A percentile compares a stretch with the other conserved stretches of the same genome.
Conservation (phyloP, 106 monocot species). For the Iris macrosiphon region DNA sequence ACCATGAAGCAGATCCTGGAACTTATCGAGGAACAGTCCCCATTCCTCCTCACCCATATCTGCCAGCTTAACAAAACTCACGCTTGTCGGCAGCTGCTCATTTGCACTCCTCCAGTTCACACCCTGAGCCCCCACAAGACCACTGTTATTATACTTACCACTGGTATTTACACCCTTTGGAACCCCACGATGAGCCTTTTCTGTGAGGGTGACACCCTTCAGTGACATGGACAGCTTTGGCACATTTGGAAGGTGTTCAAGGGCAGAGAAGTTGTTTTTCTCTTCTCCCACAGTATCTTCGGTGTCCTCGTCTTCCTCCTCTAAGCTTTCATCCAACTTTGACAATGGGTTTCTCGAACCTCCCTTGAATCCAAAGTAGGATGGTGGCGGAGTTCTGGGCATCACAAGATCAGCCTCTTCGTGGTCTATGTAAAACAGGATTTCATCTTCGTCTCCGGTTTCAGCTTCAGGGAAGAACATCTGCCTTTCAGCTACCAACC, state of each 20-base stretch:
- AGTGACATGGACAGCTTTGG: constrained; percentile 15
- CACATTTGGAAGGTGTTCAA: neutral
- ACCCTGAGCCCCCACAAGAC: neutral
- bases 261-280: neutral
- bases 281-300: constrained; percentile 8
- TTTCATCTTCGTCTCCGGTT: constrained; percentile 21
- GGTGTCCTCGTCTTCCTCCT: constrained; percentile 18
- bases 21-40: constrained; percentile 47
- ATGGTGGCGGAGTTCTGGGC: neutral
- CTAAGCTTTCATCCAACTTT: constrained; percentile 22
- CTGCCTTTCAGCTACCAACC: constrained; percentile 32
- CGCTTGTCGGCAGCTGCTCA: constrained; percentile 36
- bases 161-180: constrained; percentile 1
- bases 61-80: constrained; percentile 51
- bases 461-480: constrained; percentile 9
- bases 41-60: constrained; percentile 60
- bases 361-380: constrained; percentile 3
- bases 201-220: constrained; percentile 14
- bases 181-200: neutral
- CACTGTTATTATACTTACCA: constrained; percentile 3
- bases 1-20: constrained; percentile 42
- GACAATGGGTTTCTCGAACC: constrained; percentile 19
- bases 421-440: constrained; percentile 35
- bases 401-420: constrained; percentile 9
- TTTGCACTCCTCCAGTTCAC: constrained; percentile 34